These are phyloP conservation scores for Dactylonectria estremocensis DNA, from an alignment of 2,329 filamentous ascomycete species.

Conservation along the genomic window DNA sequence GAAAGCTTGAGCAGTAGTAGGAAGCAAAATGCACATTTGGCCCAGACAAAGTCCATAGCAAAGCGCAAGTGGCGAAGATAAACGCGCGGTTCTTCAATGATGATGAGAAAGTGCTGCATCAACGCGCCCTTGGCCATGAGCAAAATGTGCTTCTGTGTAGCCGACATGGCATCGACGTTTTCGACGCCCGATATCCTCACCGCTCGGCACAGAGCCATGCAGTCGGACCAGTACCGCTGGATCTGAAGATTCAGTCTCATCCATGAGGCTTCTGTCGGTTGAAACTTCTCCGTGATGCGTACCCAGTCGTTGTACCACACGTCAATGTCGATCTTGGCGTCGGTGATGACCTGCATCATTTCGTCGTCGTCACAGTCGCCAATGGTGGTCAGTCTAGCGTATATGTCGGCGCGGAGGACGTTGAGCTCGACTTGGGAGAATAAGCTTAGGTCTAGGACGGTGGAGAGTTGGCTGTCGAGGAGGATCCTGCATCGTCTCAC, in stretches of 20 bases:
- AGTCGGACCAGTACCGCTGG: neutral
- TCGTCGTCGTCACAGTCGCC: conserved; percentile 51
- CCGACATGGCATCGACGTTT: neutral
- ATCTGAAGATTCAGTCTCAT: neutral
- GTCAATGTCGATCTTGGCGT: conserved; percentile 63
- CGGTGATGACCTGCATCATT: conserved; percentile 58
- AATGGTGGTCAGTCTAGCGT: conserved; percentile 51
- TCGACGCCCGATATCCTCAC: neutral
- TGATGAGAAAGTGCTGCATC: neutral
- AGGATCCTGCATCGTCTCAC: conserved; percentile 62
- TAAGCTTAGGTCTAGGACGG: conserved; percentile 64
- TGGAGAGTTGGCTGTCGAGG: conserved; percentile 59
- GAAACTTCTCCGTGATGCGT: conserved; percentile 43
- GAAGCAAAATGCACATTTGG: conserved; percentile 3
- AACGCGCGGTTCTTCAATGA: neutral
- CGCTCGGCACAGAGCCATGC: neutral
- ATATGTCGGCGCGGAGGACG: conserved; percentile 53
- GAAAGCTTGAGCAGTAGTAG: conserved; percentile 2
- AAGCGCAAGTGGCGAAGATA: neutral
- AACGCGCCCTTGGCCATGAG: conserved; percentile 8
- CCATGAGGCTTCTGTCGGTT: neutral
- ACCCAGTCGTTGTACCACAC: conserved; percentile 62
- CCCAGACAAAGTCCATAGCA: conserved; percentile 13
- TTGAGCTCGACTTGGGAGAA: conserved; percentile 66
- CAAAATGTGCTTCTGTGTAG: neutral